A percentile compares a stretch with the other conserved stretches of the same genome.
Evolutionary conservation across 1,284 basidiomycete genomes (phyloP).

Genomic region (Mycena citricolor): DNA sequence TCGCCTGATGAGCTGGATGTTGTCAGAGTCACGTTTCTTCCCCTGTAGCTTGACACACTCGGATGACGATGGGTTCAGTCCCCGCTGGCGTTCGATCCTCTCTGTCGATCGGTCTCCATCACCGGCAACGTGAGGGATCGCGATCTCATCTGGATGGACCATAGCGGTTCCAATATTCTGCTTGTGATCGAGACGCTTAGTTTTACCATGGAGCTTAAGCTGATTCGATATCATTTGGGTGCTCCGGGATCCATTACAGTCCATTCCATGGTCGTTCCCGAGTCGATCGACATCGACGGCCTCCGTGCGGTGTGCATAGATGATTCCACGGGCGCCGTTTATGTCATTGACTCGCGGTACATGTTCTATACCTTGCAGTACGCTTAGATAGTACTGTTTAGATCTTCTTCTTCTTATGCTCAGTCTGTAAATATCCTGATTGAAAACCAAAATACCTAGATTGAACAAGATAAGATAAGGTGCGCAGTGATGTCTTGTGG

Average conservation of each 20-base stretch:
- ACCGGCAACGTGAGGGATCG: neutral
- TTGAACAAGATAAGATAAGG: no score
- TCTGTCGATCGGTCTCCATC: neutral
- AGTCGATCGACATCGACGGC: neutral
- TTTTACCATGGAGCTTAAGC: neutral
- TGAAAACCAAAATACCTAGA: no score
- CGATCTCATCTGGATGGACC: conserved; percentile 16
- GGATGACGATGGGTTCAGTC: conserved; percentile 13
- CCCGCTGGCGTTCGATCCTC: conserved; percentile 11
- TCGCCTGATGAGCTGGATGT: neutral
- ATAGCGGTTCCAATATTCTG: conserved; percentile 16
- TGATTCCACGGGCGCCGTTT: conserved; percentile 11
- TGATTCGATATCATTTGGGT: conserved; percentile 1
- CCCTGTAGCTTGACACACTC: conserved; percentile 4
- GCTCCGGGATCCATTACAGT: neutral
- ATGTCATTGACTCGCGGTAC: conserved; percentile 1
- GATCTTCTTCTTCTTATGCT: no score
- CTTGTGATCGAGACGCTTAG: neutral
- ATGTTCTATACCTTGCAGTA: conserved; percentile 12
- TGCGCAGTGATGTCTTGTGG: no score
- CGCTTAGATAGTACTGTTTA: no score
- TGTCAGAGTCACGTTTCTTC: conserved; percentile 9
- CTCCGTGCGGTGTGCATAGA: conserved; percentile 12
- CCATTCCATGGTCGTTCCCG: conserved; percentile 10
- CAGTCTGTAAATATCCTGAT: no score